Evolutionary conservation across 1,284 basidiomycete genomes (phyloP).

Genomic region (Cutaneotrichosporon cyanovorans): DNA sequence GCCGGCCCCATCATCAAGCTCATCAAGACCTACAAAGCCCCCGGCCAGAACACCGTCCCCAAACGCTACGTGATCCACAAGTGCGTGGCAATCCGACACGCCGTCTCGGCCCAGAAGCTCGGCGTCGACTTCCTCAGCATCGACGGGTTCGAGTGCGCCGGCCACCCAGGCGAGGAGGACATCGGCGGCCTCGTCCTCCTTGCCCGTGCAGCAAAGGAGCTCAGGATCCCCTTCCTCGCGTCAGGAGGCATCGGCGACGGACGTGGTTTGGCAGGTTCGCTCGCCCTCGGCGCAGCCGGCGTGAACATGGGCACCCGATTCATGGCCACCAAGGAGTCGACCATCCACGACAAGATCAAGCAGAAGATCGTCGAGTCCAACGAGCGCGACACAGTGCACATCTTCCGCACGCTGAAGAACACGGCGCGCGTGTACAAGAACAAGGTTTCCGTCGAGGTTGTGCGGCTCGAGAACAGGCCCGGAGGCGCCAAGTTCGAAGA

Average conservation of each 20-base stretch:
- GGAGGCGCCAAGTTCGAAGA: slow-evolving; percentile 86
- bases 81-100: slow-evolving; percentile 80
- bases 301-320: slow-evolving; percentile 62
- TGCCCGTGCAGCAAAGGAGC: slow-evolving; percentile 76
- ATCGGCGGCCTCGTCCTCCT: slow-evolving; percentile 83
- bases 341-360: slow-evolving; percentile 87
- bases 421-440: slow-evolving; percentile 78
- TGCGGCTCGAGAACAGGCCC: slow-evolving; percentile 67
- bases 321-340: slow-evolving; percentile 51
- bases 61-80: slow-evolving; percentile 77
- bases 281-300: slow-evolving; percentile 78
- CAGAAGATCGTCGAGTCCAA: slow-evolving; percentile 73
- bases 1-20: slow-evolving; percentile 68
- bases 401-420: slow-evolving; percentile 79
- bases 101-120: slow-evolving; percentile 65
- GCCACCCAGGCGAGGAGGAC: slow-evolving; percentile 92
- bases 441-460: slow-evolving; percentile 56
- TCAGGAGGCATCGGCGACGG: slow-evolving; percentile 80
- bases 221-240: slow-evolving; percentile 78
- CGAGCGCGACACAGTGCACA: slow-evolving; percentile 74
- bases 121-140: slow-evolving; percentile 82
- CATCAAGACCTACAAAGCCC: slow-evolving; percentile 55
- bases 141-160: slow-evolving; percentile 86
- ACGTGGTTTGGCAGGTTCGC: slow-evolving; percentile 70
- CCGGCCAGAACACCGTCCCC: slow-evolving; percentile 11